Base-by-base conservation (phyloP, 2,329 filamentous ascomycete genomes). In the Verticillium nonalfalfae region DNA sequence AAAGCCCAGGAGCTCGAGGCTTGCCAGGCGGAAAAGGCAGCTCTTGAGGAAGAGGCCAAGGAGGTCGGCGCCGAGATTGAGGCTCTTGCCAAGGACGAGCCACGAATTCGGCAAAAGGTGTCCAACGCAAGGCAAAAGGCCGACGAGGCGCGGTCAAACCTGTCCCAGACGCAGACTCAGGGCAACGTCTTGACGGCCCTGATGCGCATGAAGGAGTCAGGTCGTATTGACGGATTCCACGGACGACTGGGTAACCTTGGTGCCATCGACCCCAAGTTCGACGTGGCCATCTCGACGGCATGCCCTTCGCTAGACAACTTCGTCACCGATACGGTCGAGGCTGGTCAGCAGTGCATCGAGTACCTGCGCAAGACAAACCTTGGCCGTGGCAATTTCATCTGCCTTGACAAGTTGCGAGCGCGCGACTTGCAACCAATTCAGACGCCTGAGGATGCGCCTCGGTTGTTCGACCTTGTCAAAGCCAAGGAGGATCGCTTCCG, bases 351-450 rank as follows among this genome's bases (percentile, higher is more conserved):
- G 73, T 99, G 96, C 74, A 98, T 99, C 65, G 95, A 98, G 71
- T 95, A 99, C 71, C 83, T 99, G 13, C 88, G 95, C 61, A 99
- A 98, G 81, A 99, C 97, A 69, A 97, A 97, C 68, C 87, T 99
- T 3, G 95, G 95, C 13, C 88, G 96, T 68, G 95, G 93, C 63
- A 97, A 97, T 77, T 98, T 99, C 74, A 98, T 99, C 69, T 91
- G 95, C 67, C 83, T 99, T 15, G 92, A 99, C 74, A 93, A 94
- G 71, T 80, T 98, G 57, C 86, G 92, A 31, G 81, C 84, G 36
- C 86, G 91, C 59, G 91, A 97, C 69, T 78, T 98, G 68, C 88
- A 88, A 1, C 78, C 85, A 0, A 93, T 98, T 59, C 83, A 90
- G 62, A 99, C 95, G 0, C 95, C 95, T 0, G 95, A 99, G 74